Percentiles rank a stretch among this genome's conserved stretches.
Conservation (phyloP, 371 early-diverging fungal species). For the Mucor lusitanicus region DNA sequence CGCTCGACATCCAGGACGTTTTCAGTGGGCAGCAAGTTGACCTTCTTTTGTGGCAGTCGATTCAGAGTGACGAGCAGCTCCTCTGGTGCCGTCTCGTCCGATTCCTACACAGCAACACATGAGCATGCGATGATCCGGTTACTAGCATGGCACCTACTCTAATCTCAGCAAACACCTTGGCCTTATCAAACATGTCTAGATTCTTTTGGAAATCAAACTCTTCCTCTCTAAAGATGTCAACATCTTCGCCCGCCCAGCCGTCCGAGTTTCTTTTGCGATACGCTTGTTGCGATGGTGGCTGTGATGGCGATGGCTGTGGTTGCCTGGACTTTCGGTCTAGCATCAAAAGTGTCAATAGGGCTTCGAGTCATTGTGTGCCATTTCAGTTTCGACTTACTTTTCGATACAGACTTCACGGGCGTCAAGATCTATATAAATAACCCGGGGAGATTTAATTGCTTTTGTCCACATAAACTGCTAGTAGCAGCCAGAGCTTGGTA, state of each 20-base stretch:
- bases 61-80: constrained; percentile 70
- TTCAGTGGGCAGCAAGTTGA: constrained; percentile 55
- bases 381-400: constrained; percentile 11
- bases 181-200: constrained; percentile 78
- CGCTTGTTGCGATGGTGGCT: neutral
- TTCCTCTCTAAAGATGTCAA: constrained; percentile 56
- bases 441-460: neutral
- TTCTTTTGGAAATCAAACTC: constrained; percentile 87
- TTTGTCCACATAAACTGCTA: neutral
- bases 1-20: constrained; percentile 53
- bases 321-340: constrained; percentile 20
- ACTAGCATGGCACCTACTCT: constrained; percentile 36
- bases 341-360: neutral
- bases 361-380: neutral
- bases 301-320: constrained; percentile 2
- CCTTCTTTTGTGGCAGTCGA: constrained; percentile 43
- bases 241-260: constrained; percentile 65
- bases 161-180: constrained; percentile 80
- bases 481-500: neutral
- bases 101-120: constrained; percentile 36
- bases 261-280: constrained; percentile 13
- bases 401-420: constrained; percentile 12
- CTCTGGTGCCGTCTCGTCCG: constrained; percentile 73
- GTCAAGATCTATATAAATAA: neutral
- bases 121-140: neutral